phyloP scores from a whole-genome alignment of 2,329 filamentous ascomycete species.

The Blastomyces silverae region DNA sequence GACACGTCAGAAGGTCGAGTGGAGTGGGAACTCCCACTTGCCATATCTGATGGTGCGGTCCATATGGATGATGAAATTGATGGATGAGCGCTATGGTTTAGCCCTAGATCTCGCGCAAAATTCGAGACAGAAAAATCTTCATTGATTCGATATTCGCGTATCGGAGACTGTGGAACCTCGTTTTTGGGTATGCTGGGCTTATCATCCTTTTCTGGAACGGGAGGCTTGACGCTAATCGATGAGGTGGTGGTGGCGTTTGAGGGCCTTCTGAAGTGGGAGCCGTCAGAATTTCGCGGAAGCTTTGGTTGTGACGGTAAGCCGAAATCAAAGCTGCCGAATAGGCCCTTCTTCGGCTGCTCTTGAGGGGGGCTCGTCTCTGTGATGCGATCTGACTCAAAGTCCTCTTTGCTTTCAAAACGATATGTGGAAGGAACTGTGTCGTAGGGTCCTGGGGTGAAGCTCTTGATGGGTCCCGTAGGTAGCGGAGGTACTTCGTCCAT shows the following conservation, averaged over 20 bases:
- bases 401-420: slow-evolving; percentile 16
- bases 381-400: slow-evolving; percentile 36
- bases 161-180: neutral
- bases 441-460: slow-evolving; percentile 17
- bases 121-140: slow-evolving; percentile 34
- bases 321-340: slow-evolving; percentile 14
- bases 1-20: slow-evolving; percentile 46
- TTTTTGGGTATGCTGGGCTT: neutral
- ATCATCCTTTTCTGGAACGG: slow-evolving; percentile 4
- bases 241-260: slow-evolving; percentile 5
- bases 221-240: neutral
- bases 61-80: slow-evolving; percentile 61
- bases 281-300: slow-evolving; percentile 3
- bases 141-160: slow-evolving; percentile 20
- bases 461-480: slow-evolving; percentile 18
- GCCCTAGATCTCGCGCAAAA: slow-evolving; percentile 35
- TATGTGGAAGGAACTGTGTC: slow-evolving; percentile 15
- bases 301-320: slow-evolving; percentile 9
- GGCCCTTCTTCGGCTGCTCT: neutral
- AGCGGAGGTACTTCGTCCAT: slow-evolving; percentile 21
- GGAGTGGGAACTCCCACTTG: slow-evolving; percentile 57
- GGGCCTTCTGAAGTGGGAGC: neutral
- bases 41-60: slow-evolving; percentile 55
- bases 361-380: slow-evolving; percentile 17
- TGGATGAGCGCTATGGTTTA: slow-evolving; percentile 54